Percentiles rank a stretch among this genome's conserved stretches.
Conservation (phyloP, 352 stramenopile species). For the Globisporangium solare region DNA sequence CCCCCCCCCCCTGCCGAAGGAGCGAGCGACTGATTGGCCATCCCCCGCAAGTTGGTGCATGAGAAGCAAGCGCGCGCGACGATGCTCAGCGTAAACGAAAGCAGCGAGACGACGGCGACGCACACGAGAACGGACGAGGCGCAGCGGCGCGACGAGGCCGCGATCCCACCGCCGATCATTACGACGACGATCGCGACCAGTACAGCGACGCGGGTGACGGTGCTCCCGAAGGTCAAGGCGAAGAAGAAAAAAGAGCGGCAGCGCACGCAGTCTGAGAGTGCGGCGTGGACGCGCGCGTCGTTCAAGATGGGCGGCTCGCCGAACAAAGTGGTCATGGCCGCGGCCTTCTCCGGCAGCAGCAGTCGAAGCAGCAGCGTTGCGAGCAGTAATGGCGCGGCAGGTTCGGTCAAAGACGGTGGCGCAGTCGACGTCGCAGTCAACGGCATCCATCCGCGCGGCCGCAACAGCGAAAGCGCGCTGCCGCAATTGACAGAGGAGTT, state of each 20-base stretch:
- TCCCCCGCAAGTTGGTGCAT: too few relatives aligned
- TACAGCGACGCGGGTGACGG: background rate
- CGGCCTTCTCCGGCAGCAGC: background rate
- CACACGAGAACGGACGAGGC: too few relatives aligned
- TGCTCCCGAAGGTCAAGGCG: conserved; percentile 8
- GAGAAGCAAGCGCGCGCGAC: too few relatives aligned
- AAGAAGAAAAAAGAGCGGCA: conserved; percentile 56
- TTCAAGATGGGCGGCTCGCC: conserved; percentile 49
- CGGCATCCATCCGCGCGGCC: conserved; percentile 8
- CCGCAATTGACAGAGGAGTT: conserved; percentile 41
- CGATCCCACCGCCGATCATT: background rate
- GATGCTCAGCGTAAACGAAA: too few relatives aligned
- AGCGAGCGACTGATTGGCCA: too few relatives aligned
- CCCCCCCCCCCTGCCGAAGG: too few relatives aligned
- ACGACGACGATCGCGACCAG: background rate
- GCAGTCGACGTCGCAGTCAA: background rate
- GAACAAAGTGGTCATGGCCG: conserved; percentile 21
- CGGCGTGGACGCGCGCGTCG: conserved; percentile 65
- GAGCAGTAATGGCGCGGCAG: background rate
- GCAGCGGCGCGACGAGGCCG: background rate
- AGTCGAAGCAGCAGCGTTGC: background rate
- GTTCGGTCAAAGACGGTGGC: background rate
- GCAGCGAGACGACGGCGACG: too few relatives aligned
- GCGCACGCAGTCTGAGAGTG: conserved; percentile 76
- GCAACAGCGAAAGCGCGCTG: conserved; percentile 51